phyloP scores from a whole-genome alignment of 305 asterid species.

The Fraxinus albicans region DNA sequence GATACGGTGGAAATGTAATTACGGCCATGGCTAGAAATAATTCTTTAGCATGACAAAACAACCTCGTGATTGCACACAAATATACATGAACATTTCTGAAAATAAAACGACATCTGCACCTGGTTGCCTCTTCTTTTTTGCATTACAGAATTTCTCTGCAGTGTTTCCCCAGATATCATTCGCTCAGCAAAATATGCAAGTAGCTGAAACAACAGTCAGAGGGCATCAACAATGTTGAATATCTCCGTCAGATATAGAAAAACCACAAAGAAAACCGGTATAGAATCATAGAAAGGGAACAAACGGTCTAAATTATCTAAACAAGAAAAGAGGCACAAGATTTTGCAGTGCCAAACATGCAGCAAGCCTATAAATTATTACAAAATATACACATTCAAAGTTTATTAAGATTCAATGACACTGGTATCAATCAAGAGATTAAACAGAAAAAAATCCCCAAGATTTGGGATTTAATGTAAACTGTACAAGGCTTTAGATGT shows the following conservation, averaged over 20 bases:
- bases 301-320: background rate
- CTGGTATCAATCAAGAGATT: background rate
- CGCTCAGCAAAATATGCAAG: slow-evolving; percentile 72
- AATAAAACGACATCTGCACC: slow-evolving; percentile 38
- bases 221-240: slow-evolving; percentile 1
- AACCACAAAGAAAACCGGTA: background rate
- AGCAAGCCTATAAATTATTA: background rate
- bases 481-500: background rate
- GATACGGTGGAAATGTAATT: background rate
- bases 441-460: background rate
- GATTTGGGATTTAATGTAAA: background rate
- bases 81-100: background rate
- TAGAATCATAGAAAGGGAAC: background rate
- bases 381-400: background rate
- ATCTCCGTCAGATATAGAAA: background rate
- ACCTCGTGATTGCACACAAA: background rate
- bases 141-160: slow-evolving; percentile 80
- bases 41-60: slow-evolving; percentile 14
- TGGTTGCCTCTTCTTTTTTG: slow-evolving; percentile 61
- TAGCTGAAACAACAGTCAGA: slow-evolving; percentile 46
- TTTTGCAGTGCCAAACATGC: background rate
- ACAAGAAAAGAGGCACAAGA: background rate
- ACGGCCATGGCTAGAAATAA: slow-evolving; percentile 7
- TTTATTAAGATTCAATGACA: background rate
- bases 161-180: slow-evolving; percentile 85